Base-by-base conservation (phyloP, 139 green algal genomes). In the Chlamydomonas sp. region DNA sequence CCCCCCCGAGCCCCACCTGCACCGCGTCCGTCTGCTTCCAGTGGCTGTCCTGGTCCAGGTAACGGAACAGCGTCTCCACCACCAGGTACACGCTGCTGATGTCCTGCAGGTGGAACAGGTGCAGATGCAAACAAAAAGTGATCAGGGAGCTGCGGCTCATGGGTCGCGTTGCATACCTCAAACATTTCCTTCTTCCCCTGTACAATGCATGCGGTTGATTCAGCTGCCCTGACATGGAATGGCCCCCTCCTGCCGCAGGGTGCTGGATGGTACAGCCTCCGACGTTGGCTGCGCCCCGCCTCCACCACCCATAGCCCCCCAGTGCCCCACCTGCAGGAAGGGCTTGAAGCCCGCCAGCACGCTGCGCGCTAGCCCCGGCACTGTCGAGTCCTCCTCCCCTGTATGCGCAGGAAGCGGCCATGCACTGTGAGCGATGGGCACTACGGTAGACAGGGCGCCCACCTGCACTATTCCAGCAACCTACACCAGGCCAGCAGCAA, bases 241-340 rank as follows among this genome's bases (percentile, higher is more conserved):
- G n/a, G n/a, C n/a, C n/a, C n/a, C n/a, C n/a, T n/a, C n/a, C n/a
- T n/a, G n/a, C n/a, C n/a, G n/a, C n/a, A n/a, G n/a, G n/a, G n/a
- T n/a, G n/a, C n/a, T n/a, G n/a, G n/a, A n/a, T n/a, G n/a, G n/a
- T n/a, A n/a, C n/a, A n/a, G n/a, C n/a, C n/a, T n/a, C n/a, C n/a
- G n/a, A n/a, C n/a, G n/a, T n/a, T n/a, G n/a, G n/a, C n/a, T n/a
- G n/a, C n/a, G n/a, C n/a, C n/a, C n/a, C n/a, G n/a, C n/a, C n/a
- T n/a, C n/a, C n/a, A n/a, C n/a, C n/a, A n/a, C n/a, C n/a, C n/a
- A n/a, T n/a, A n/a, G n/a, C n/a, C n/a, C n/a, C n/a, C n/a, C n/a
- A n/a, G n/a, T n/a, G n/a, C n/a, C n/a, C 12, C 71, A n/a, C 82
- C 82, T 86, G 85, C 73, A 91, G 78, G 77, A 91, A 91, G 5